These are phyloP conservation scores for Didymella exigua DNA, from an alignment of 2,329 filamentous ascomycete genomes.

Conservation along the genomic window DNA sequence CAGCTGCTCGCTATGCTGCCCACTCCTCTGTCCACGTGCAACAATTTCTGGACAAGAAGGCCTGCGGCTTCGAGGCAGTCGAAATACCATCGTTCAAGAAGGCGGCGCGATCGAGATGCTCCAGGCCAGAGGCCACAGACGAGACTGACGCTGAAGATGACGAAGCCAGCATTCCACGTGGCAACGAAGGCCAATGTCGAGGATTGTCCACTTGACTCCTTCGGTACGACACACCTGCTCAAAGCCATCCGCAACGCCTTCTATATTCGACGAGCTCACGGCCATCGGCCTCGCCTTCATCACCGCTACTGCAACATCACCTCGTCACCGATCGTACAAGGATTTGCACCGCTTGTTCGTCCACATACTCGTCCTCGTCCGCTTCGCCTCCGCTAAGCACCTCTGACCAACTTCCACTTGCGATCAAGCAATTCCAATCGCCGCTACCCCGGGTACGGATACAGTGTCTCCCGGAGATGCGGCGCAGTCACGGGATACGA, in stretches of 20 bases:
- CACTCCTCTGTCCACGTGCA: too few relatives aligned
- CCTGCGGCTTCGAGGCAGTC: too few relatives aligned
- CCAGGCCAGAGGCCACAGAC: too few relatives aligned
- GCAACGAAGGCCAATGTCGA: neutral
- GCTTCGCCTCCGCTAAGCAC: neutral
- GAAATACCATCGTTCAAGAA: too few relatives aligned
- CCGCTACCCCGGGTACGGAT: neutral
- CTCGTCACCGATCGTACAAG: neutral
- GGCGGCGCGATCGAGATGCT: too few relatives aligned
- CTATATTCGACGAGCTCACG: neutral
- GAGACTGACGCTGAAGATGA: too few relatives aligned
- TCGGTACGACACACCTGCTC: neutral
- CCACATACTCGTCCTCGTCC: neutral
- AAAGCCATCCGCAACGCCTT: neutral
- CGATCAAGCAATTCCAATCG: neutral
- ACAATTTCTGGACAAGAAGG: too few relatives aligned
- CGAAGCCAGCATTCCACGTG: neutral
- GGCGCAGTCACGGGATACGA: neutral
- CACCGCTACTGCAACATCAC: neutral
- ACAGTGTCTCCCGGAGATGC: neutral
- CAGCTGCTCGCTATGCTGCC: neutral
- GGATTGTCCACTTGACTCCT: too few relatives aligned
- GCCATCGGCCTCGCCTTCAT: neutral
- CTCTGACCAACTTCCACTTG: neutral
- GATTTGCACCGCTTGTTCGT: neutral